Evolutionary conservation across 306 rosid species (phyloP).

Genomic region (Prunus padus): DNA sequence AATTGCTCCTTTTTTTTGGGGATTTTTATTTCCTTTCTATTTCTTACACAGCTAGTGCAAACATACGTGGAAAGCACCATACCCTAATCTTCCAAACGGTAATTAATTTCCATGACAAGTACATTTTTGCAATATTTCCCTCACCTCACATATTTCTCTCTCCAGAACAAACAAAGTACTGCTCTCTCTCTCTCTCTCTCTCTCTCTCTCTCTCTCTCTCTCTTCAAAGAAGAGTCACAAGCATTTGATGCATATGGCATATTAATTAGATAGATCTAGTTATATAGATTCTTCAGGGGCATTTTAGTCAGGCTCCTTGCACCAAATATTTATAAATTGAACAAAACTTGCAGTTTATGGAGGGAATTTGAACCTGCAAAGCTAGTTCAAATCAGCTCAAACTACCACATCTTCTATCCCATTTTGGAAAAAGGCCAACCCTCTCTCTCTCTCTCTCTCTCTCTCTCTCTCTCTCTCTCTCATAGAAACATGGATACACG

Average conservation of each 20-base stretch:
- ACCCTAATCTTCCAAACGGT: slow-evolving; percentile 23
- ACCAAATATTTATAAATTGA: slow-evolving; percentile 9
- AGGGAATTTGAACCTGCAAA: slow-evolving; percentile 50
- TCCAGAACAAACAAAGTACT: neutral
- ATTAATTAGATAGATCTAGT: neutral
- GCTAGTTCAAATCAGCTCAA: slow-evolving; percentile 47
- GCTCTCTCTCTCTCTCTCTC: too few species aligned
- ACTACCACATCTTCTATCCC: slow-evolving; percentile 34
- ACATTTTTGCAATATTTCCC: neutral
- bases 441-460: slow-evolving; percentile 26
- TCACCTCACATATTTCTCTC: neutral
- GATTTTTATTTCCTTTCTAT: neutral
- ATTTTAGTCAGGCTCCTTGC: slow-evolving; percentile 23
- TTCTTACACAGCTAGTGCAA: slow-evolving; percentile 25
- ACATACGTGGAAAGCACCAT: slow-evolving; percentile 42
- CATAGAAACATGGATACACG: neutral
- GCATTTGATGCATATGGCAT: neutral
- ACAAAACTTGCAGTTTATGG: slow-evolving; percentile 42
- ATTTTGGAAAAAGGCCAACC: slow-evolving; percentile 45
- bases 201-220: neutral
- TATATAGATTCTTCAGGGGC: slow-evolving; percentile 30
- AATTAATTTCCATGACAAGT: neutral
- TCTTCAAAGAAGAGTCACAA: neutral
- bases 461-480: slow-evolving; percentile 28
- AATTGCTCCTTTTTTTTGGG: too few species aligned